Evolutionary conservation across 768 basidiomycete species (phyloP), one percentile per base, ranked within the genome.

Genomic region (Termitomyces titanicus): DNA sequence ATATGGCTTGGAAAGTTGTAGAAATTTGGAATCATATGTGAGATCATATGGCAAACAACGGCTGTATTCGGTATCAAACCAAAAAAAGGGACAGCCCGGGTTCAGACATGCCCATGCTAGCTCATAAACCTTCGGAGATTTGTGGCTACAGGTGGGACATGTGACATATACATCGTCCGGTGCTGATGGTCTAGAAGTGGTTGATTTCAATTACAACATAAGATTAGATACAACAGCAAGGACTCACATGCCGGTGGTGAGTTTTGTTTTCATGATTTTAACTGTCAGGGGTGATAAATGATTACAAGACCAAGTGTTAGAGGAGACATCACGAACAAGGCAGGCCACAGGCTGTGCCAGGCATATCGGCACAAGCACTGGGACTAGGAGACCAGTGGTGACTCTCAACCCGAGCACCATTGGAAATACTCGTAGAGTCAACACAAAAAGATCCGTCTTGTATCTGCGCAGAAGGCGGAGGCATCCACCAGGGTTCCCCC

Each of bases 101-200:
- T 79, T 79, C 52, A 91, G 72, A 64, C 90, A 92, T 59, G 79
- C 80, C 83, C 86, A 85, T 2, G 72, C 76, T 56, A 74, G 66
- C 18, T 63, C 51, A 58, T 85, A 92, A 22, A 92, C 75, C 40
- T 71, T 68, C 0, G 80, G 81, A 29, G 82, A 85, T 4, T 55
- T 46, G 17, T 67, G 59, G 0, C 52, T 54, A 61, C 89, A 92
- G 5, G 17, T 11, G 1, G 45, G 15, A 63, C 88, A 89, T 45
- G 31, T 53, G 27, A 33, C 42, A 56, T 68, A 70, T 4, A 67
- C 45, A 24, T 55, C 18, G 1, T 53, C 55, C 22, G 62, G 56
- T 42, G 49, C 58, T n/a, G 47, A 27, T 35, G 59, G 63, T 38
- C 70, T 71, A 39, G 37, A 13, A 18, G 42, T 6, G 22, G 44